A percentile compares a stretch with the other conserved stretches of the same genome.
These are phyloP conservation scores for Calonectria hawksworthii DNA, from an alignment of 2,329 filamentous ascomycete species.

Conservation along the genomic window DNA sequence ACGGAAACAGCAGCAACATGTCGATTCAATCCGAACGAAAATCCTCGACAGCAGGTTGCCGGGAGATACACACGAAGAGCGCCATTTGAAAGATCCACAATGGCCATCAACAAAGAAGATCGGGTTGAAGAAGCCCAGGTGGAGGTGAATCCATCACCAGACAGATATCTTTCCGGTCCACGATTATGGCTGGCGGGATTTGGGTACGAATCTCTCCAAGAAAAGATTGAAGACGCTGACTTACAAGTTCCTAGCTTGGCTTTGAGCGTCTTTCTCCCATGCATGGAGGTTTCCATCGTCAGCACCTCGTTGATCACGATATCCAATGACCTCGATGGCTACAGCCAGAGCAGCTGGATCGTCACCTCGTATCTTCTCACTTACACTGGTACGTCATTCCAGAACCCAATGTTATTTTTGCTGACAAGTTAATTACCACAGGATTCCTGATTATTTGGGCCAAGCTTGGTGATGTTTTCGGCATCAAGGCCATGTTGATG, in stretches of 20 bases:
- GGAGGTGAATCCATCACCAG: background rate
- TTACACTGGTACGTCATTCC: background rate
- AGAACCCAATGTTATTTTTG: background rate
- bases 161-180: background rate
- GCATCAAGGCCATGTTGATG: background rate
- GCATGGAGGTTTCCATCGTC: background rate
- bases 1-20: background rate
- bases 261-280: background rate
- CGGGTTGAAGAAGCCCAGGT: background rate
- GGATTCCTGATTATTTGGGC: background rate
- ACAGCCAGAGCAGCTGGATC: background rate
- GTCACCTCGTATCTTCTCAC: background rate
- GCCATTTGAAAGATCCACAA: background rate
- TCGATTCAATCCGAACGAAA: background rate
- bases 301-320: background rate
- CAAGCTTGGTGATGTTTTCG: background rate
- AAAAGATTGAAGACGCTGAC: background rate
- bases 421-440: background rate
- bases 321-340: background rate
- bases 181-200: background rate
- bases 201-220: background rate
- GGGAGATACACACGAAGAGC: background rate
- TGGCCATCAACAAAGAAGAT: background rate
- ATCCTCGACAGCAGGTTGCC: background rate
- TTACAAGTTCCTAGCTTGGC: background rate